phyloP scores from a whole-genome alignment of 2,329 filamentous ascomycete species.

The Bipolaris bicolor region DNA sequence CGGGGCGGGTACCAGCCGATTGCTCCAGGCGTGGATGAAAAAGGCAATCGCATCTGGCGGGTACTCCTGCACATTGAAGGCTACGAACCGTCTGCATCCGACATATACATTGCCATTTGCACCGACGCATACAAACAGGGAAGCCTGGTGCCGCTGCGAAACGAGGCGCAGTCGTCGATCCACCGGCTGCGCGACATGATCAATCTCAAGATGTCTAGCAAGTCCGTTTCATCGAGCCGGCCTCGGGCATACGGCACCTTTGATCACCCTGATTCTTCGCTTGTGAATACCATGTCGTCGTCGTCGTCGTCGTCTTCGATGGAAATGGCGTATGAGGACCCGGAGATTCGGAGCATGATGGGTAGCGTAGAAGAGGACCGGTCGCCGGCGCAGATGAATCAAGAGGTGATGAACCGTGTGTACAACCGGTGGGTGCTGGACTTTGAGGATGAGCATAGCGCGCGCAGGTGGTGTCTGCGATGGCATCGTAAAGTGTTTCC shows the following conservation, averaged over 20 bases:
- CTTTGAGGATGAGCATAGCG: conserved; percentile 62
- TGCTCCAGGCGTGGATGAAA: conserved; percentile 21
- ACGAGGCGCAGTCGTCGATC: conserved; percentile 28
- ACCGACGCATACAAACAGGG: conserved; percentile 43
- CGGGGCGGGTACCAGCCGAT: conserved; percentile 45
- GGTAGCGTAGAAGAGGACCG: conserved; percentile 12
- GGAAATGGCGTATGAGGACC: conserved; percentile 22
- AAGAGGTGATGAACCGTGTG: conserved; percentile 44
- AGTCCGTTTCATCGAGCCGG: conserved; percentile 24
- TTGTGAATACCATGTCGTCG: neutral
- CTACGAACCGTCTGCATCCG: conserved; percentile 37
- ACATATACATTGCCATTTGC: conserved; percentile 38
- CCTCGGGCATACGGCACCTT: conserved; percentile 29
- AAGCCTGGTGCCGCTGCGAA: conserved; percentile 34
- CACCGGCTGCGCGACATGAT: conserved; percentile 39
- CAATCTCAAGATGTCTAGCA: conserved; percentile 29
- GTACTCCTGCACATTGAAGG: conserved; percentile 47
- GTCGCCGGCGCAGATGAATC: conserved; percentile 24
- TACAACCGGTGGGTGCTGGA: conserved; percentile 60
- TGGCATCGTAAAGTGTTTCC: conserved; percentile 61
- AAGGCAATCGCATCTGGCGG: conserved; percentile 33
- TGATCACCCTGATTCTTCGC: conserved; percentile 1
- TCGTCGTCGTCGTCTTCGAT: neutral
- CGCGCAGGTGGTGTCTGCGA: conserved; percentile 57
- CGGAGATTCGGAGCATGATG: conserved; percentile 24